A percentile compares a stretch with the other conserved stretches of the same genome.
Evolutionary conservation across 495 filamentous ascomycete species (phyloP).

Genomic region (Aspergillus steynii): DNA sequence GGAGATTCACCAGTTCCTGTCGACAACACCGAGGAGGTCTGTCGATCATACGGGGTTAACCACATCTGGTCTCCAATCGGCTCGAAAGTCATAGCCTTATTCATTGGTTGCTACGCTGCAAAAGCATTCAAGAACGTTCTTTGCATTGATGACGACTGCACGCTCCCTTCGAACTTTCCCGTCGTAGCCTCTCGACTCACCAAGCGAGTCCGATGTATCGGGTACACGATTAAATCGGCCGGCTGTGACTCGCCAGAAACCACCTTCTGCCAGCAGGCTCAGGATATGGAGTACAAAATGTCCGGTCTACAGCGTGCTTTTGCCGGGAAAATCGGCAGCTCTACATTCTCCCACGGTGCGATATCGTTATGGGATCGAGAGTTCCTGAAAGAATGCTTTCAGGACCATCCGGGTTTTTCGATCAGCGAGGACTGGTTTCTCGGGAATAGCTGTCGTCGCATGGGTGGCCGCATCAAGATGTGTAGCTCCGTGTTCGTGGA

Average conservation of each 20-base stretch:
- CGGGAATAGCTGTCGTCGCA: slow-evolving; percentile 42
- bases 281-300: slow-evolving; percentile 51
- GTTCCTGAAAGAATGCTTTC: slow-evolving; percentile 41
- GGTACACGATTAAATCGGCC: slow-evolving; percentile 47
- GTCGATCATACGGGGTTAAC: slow-evolving; percentile 40
- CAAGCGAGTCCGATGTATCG: slow-evolving; percentile 37
- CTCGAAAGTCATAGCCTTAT: slow-evolving; percentile 47
- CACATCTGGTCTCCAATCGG: slow-evolving; percentile 42
- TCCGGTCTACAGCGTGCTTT: slow-evolving; percentile 40
- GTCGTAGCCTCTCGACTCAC: slow-evolving; percentile 42
- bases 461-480: slow-evolving; percentile 50
- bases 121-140: slow-evolving; percentile 42
- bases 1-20: slow-evolving; percentile 41
- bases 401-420: slow-evolving; percentile 45
- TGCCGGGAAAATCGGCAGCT: slow-evolving; percentile 41
- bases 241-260: slow-evolving; percentile 31
- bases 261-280: slow-evolving; percentile 44
- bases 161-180: slow-evolving; percentile 43
- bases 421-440: slow-evolving; percentile 52
- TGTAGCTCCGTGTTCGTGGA: slow-evolving; percentile 51
- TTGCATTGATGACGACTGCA: slow-evolving; percentile 50
- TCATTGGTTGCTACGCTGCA: slow-evolving; percentile 46
- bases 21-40: slow-evolving; percentile 48
- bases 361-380: slow-evolving; percentile 47
- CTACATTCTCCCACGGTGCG: slow-evolving; percentile 46